These are phyloP conservation scores for Saturnispora hagleri DNA, from an alignment of 805 yeast species.

Conservation along the genomic window DNA sequence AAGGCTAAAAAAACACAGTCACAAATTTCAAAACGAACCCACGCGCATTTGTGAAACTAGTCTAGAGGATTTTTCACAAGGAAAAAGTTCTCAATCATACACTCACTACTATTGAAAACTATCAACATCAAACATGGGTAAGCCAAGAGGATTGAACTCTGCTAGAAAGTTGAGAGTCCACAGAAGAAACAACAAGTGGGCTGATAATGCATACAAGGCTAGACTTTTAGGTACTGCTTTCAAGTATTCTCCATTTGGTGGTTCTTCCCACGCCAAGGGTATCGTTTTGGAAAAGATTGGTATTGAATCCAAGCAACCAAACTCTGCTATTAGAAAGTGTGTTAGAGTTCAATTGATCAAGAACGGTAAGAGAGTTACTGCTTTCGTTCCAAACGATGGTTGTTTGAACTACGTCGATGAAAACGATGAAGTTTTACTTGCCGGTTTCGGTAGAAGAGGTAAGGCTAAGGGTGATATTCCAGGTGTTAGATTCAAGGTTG, in stretches of 20 bases:
- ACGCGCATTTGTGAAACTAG: background rate
- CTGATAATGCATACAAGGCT: slow-evolving; percentile 95
- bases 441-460: slow-evolving; percentile 99
- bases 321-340: slow-evolving; percentile 99
- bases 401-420: slow-evolving; percentile 99
- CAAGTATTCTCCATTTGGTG: slow-evolving; percentile 99
- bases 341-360: slow-evolving; percentile 99
- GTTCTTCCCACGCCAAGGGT: slow-evolving; percentile 99
- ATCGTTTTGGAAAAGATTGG: slow-evolving; percentile 99
- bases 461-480: slow-evolving; percentile 99
- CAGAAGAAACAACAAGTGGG: slow-evolving; percentile 99
- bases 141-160: slow-evolving; percentile 99
- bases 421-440: slow-evolving; percentile 98
- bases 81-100: background rate
- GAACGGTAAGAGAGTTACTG: slow-evolving; percentile 99
- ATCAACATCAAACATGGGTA: slow-evolving; percentile 43
- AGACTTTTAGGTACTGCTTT: slow-evolving; percentile 99
- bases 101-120: background rate
- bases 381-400: slow-evolving; percentile 99
- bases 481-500: slow-evolving; percentile 99
- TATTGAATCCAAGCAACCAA: slow-evolving; percentile 99
- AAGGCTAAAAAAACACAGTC: background rate
- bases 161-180: slow-evolving; percentile 99
- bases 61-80: slow-evolving; percentile 1
- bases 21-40: background rate